Evolutionary conservation across 192 early-diverging fungal species (phyloP).

Genomic region (Coemansia sp.): DNA sequence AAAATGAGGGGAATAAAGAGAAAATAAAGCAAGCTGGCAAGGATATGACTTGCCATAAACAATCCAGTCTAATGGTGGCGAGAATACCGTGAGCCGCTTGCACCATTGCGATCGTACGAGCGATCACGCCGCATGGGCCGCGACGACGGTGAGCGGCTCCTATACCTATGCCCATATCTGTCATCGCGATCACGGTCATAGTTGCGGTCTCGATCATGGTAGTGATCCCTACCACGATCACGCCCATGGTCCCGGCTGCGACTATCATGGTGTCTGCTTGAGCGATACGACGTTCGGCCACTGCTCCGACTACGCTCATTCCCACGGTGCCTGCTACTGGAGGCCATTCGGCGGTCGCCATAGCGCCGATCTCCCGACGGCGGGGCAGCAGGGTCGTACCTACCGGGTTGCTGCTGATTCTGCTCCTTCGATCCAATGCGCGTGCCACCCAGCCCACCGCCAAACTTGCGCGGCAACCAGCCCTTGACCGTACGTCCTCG

Average conservation of each 20-base stretch:
- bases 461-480: constrained; percentile 73
- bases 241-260: constrained; percentile 13
- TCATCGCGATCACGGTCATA: constrained; percentile 21
- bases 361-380: constrained; percentile 11
- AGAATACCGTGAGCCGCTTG: constrained; percentile 30
- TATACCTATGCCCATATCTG: constrained; percentile 21
- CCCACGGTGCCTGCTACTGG: constrained; percentile 9
- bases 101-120: constrained; percentile 35
- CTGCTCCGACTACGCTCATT: constrained; percentile 25
- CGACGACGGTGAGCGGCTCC: constrained; percentile 49
- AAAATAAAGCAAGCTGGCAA: no score
- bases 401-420: constrained; percentile 45
- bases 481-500: constrained; percentile 94
- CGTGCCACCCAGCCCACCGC: constrained; percentile 51
- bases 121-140: constrained; percentile 41
- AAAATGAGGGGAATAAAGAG: no score
- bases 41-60: no score
- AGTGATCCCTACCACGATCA: constrained; percentile 10
- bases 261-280: background rate
- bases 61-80: constrained; percentile 14
- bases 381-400: constrained; percentile 32
- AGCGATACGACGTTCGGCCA: constrained; percentile 7
- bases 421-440: constrained; percentile 33
- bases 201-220: constrained; percentile 12
- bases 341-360: constrained; percentile 16